Percentiles rank a stretch among this genome's conserved stretches.
Conservation (phyloP, 2,329 filamentous ascomycete genomes). For the Claviceps sp. region DNA sequence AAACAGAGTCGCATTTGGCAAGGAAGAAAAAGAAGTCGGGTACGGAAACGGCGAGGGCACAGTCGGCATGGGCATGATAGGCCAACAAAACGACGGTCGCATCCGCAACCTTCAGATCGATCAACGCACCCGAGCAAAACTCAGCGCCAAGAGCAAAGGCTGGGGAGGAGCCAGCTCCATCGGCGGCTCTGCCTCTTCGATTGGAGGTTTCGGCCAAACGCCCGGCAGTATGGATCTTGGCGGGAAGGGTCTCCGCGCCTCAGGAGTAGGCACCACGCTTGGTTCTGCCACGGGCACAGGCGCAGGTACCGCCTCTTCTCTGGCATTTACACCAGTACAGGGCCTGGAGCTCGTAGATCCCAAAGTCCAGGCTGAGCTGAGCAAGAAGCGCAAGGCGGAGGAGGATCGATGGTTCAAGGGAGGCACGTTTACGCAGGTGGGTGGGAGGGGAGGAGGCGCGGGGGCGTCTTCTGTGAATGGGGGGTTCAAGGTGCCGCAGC, state of each 20-base stretch:
- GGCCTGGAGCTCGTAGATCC: slow-evolving; percentile 92
- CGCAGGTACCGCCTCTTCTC: slow-evolving; percentile 72
- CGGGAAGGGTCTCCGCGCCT: slow-evolving; percentile 65
- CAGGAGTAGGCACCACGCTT: slow-evolving; percentile 64
- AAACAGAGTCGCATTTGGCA: slow-evolving; percentile 90
- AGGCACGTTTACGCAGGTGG: slow-evolving; percentile 86
- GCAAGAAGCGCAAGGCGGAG: slow-evolving; percentile 81
- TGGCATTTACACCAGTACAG: slow-evolving; percentile 90
- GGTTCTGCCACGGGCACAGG: slow-evolving; percentile 52
- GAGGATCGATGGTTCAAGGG: slow-evolving; percentile 95
- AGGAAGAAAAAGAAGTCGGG: slow-evolving; percentile 86
- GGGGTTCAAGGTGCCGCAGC: slow-evolving; percentile 70
- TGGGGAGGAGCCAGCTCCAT: slow-evolving; percentile 67
- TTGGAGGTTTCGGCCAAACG: slow-evolving; percentile 62
- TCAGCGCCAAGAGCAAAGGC: slow-evolving; percentile 89
- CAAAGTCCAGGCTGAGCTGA: slow-evolving; percentile 77
- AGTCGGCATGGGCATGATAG: slow-evolving; percentile 89
- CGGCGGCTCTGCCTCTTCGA: slow-evolving; percentile 61
- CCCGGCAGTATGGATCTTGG: slow-evolving; percentile 53
- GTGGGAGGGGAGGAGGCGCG: slow-evolving; percentile 23
- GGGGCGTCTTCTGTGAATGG: slow-evolving; percentile 34
- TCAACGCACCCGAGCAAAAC: slow-evolving; percentile 80
- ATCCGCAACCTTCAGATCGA: slow-evolving; percentile 84
- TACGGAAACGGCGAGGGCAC: slow-evolving; percentile 80
- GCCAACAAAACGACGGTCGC: slow-evolving; percentile 73